A percentile compares a stretch with the other conserved stretches of the same genome.
phyloP scores from a whole-genome alignment of 805 yeast genomes.

The Hagleromyces aurorensis region DNA sequence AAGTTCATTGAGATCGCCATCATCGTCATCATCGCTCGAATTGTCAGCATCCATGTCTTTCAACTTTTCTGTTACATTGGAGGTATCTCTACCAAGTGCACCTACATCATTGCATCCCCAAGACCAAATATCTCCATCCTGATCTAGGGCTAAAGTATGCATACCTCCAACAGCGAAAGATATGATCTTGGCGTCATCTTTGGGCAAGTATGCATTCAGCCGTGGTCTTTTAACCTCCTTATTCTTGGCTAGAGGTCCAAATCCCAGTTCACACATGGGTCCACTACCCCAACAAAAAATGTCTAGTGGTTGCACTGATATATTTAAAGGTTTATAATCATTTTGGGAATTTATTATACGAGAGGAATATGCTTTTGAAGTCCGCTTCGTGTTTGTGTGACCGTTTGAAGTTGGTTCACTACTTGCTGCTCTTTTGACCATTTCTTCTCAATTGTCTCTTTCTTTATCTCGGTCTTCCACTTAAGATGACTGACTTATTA shows the following conservation, averaged over 20 bases:
- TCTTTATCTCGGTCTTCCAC: too few species aligned
- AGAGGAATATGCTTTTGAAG: conserved; percentile 17
- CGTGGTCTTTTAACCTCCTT: conserved; percentile 96
- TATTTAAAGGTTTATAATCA: conserved; percentile 30
- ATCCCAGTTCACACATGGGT: conserved; percentile 93
- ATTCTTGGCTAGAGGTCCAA: conserved; percentile 90
- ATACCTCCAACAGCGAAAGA: conserved; percentile 94
- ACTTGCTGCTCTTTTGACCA: conserved; percentile 24
- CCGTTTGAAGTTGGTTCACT: conserved; percentile 6
- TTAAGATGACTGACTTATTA: too few species aligned
- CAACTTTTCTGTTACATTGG: conserved; percentile 53
- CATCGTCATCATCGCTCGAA: conserved; percentile 56
- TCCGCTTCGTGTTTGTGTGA: conserved; percentile 9
- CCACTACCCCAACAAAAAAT: conserved; percentile 95
- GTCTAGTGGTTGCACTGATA: conserved; percentile 44
- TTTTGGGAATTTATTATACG: conserved; percentile 27
- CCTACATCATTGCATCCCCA: conserved; percentile 97
- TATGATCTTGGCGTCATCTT: conserved; percentile 61
- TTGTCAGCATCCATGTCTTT: conserved; percentile 58
- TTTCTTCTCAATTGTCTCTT: too few species aligned
- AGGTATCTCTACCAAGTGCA: conserved; percentile 82
- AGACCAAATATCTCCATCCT: conserved; percentile 78
- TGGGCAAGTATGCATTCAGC: conserved; percentile 65
- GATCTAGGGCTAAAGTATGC: conserved; percentile 81
- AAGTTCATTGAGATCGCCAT: conserved; percentile 77